A percentile compares a stretch with the other conserved stretches of the same genome.
These are phyloP conservation scores for Cyberlindnera maclurae DNA, from an alignment of 805 yeast genomes.

Conservation along the genomic window DNA sequence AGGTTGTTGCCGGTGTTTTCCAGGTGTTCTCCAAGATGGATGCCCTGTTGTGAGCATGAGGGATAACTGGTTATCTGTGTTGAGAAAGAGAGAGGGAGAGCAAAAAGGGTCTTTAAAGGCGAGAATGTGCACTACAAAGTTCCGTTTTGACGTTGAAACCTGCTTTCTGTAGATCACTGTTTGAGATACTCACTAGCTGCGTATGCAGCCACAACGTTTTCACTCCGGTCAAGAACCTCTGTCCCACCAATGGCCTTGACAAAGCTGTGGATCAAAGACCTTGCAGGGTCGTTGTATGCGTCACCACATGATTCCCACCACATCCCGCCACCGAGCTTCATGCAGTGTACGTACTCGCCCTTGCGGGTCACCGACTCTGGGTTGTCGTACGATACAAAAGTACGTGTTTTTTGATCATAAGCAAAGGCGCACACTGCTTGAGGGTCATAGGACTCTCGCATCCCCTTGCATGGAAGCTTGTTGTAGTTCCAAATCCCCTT, in stretches of 20 bases:
- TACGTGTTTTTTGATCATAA: constrained; percentile 30
- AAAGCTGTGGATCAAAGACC: constrained; percentile 41
- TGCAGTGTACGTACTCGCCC: constrained; percentile 45
- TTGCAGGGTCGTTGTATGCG: constrained; percentile 22
- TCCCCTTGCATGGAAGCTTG: constrained; percentile 39
- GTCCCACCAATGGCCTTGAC: constrained; percentile 24
- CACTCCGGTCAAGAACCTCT: constrained; percentile 5
- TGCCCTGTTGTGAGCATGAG: constrained; percentile 48
- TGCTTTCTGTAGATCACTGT: neutral
- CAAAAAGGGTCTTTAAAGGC: neutral
- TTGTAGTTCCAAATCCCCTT: constrained; percentile 49
- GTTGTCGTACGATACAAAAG: constrained; percentile 63
- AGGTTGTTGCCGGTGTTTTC: constrained; percentile 87
- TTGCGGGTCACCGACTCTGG: constrained; percentile 45
- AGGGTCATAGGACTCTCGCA: constrained; percentile 45
- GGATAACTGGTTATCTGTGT: neutral
- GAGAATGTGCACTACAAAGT: neutral
- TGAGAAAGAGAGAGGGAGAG: neutral
- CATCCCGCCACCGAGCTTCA: constrained; percentile 73
- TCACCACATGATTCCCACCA: constrained; percentile 96
- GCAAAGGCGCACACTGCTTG: constrained; percentile 48
- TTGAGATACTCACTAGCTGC: constrained; percentile 10
- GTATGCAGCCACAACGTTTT: constrained; percentile 8
- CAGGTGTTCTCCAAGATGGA: constrained; percentile 91
- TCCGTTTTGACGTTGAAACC: neutral